Percentiles rank a stretch among this genome's conserved stretches.
These are phyloP conservation scores for Myriosclerotinia duriaeana DNA, from an alignment of 2,329 filamentous ascomycete species.

Conservation along the genomic window DNA sequence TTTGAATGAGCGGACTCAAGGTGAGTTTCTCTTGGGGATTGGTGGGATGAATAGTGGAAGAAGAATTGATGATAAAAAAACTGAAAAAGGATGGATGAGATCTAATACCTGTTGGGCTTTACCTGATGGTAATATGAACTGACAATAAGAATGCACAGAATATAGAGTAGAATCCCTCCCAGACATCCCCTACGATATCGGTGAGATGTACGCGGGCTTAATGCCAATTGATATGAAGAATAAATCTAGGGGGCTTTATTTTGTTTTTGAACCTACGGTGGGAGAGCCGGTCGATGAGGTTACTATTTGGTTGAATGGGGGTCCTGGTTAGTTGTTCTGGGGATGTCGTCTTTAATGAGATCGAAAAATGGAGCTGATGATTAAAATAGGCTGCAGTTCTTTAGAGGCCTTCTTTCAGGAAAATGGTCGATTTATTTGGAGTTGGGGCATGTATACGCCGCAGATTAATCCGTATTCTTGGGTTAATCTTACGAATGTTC, in stretches of 20 bases:
- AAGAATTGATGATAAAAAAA: background rate
- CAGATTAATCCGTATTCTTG: conserved; percentile 39
- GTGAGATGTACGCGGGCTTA: conserved; percentile 40
- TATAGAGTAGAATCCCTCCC: conserved; percentile 31
- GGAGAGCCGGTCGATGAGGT: conserved; percentile 49
- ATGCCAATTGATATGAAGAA: conserved; percentile 53
- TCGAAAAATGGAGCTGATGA: conserved; percentile 29
- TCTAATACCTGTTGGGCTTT: background rate
- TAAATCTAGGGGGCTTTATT: conserved; percentile 46
- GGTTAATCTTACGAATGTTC: conserved; percentile 46
- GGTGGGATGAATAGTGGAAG: background rate
- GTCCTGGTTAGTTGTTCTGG: conserved; percentile 48
- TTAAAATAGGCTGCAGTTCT: conserved; percentile 44
- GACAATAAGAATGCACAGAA: conserved; percentile 25
- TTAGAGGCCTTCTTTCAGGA: conserved; percentile 42
- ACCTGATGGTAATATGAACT: no score
- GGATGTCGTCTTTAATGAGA: conserved; percentile 41
- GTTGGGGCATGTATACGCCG: conserved; percentile 34
- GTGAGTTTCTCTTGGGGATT: background rate
- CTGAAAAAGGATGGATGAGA: background rate
- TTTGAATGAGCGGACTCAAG: background rate
- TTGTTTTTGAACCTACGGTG: conserved; percentile 53
- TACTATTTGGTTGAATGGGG: conserved; percentile 51
- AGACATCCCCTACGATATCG: conserved; percentile 33
- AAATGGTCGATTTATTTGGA: conserved; percentile 42